Percentiles rank a stretch among this genome's conserved stretches.
phyloP scores from a whole-genome alignment of 371 early-diverging fungal genomes.

The Umbelopsis sp. region DNA sequence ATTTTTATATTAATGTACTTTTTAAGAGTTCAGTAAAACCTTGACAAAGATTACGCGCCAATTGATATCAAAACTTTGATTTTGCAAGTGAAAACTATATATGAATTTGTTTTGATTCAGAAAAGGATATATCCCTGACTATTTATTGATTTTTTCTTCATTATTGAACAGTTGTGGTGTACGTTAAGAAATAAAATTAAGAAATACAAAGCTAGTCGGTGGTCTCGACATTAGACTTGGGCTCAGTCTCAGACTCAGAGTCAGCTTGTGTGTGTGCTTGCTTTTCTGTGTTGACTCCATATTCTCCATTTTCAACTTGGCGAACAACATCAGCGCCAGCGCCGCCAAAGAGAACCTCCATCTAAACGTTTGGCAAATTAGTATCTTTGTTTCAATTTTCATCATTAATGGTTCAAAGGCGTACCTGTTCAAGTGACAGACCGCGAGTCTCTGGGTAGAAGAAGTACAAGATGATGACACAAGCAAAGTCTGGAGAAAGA shows the following conservation, averaged over 20 bases:
- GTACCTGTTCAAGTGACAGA: not conserved
- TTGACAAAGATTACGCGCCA: too few relatives aligned
- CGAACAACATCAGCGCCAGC: slow-evolving; percentile 26
- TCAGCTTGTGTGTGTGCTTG: not conserved
- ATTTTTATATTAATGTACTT: too few relatives aligned
- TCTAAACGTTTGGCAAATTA: slow-evolving; percentile 13
- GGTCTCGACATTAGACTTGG: not conserved
- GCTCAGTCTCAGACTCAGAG: not conserved
- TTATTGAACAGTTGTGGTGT: too few relatives aligned
- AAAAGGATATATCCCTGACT: too few relatives aligned
- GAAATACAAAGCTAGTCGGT: too few relatives aligned
- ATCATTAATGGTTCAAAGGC: not conserved
- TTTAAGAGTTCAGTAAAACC: too few relatives aligned
- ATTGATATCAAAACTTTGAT: too few relatives aligned
- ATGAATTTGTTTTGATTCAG: too few relatives aligned
- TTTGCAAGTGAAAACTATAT: too few relatives aligned
- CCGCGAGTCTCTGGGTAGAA: slow-evolving; percentile 30
- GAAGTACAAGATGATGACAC: slow-evolving; percentile 33
- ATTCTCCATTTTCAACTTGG: not conserved
- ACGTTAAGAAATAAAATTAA: too few relatives aligned
- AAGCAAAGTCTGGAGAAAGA: slow-evolving; percentile 24
- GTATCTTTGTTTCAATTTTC: not conserved
- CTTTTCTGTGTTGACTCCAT: not conserved
- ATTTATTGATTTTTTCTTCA: too few relatives aligned
- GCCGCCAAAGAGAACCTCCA: slow-evolving; percentile 31